Base-by-base conservation (phyloP, 176 grass and related monocot species). In the Bromus sterilis region DNA sequence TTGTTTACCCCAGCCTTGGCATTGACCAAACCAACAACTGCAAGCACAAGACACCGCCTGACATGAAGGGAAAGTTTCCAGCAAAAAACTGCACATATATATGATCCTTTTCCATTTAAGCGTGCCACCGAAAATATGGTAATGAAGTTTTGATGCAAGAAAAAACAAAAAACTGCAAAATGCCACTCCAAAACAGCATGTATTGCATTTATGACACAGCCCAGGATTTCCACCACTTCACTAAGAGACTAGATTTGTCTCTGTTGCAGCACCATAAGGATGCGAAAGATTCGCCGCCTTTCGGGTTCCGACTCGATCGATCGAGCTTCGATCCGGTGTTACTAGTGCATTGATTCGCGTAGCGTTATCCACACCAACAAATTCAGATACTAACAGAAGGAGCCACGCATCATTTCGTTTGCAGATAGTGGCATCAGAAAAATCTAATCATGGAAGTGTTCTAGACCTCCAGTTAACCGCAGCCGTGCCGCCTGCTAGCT, bases 1-100 rank as follows among this genome's bases (percentile, higher is more conserved):
- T 91, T 98, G 74, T 94, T 93, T 32, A 98, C 95, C 51, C 95
- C 95, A 81, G 89, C 77, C 71, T 92, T 93, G 0, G 95, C 92
- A 82, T 88, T 76, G n/a, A 79, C 92, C 15, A 37, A 66, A 79
- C 79, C 81, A 76, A 86, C 67, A 89, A 83, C 92, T 98, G 81
- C 57, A 84, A 24, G 77, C 25, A 87, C 32, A 23, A 69, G 11
- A 68, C 41, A 41, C 68, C 70, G 75, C 65, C 9, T 58, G 20
- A 37, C 5, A 11, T 7, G 35, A 23, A 79, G 30, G 24, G 21
- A 25, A 74, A 25, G 7, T 25, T 41, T 20, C 62, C 51, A 55
- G 58, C 32, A 80, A 32, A 0, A 35, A 75, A 86, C 18, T 31
- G 18, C 16, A 65, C 20, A 15, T 24, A 75, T 14, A 15, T 24